Evolutionary conservation across 1,284 basidiomycete genomes (phyloP).

Genomic region (Naganishia sp.): DNA sequence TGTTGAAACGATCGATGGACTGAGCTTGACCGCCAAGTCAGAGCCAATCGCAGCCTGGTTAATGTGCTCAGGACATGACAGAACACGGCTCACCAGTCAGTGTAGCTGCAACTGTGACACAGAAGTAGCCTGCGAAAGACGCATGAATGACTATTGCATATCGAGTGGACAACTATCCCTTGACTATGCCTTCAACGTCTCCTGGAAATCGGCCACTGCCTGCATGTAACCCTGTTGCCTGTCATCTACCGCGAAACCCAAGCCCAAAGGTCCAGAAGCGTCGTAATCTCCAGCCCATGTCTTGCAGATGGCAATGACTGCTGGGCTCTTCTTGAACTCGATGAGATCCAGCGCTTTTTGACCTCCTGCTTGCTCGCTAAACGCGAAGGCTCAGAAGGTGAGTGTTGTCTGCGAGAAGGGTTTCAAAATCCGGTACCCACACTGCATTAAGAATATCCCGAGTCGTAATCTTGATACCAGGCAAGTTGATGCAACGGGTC

Average conservation of each 20-base stretch:
- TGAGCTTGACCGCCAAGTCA: too few relatives aligned
- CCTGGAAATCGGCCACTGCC: constrained; percentile 53
- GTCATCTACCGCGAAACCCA: constrained; percentile 52
- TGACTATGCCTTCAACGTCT: constrained; percentile 37
- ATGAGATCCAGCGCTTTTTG: constrained; percentile 45
- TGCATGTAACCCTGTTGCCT: constrained; percentile 46
- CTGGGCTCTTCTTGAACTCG: constrained; percentile 49
- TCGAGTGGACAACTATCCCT: neutral
- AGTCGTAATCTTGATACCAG: constrained; percentile 53
- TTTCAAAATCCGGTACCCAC: constrained; percentile 35
- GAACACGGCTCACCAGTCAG: too few relatives aligned
- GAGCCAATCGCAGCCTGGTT: too few relatives aligned
- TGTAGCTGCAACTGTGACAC: too few relatives aligned
- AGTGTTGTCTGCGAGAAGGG: neutral
- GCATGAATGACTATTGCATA: too few relatives aligned
- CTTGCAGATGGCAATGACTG: constrained; percentile 50
- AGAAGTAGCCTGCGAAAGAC: too few relatives aligned
- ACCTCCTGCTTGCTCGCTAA: constrained; percentile 49
- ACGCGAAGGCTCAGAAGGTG: neutral
- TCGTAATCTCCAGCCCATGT: constrained; percentile 54
- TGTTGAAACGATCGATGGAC: too few relatives aligned
- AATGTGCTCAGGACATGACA: too few relatives aligned
- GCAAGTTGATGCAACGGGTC: constrained; percentile 50
- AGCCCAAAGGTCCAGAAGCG: constrained; percentile 39
- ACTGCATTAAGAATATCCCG: constrained; percentile 53